phyloP scores from a whole-genome alignment of 345 rosid species.

The Stellera chamaejasme region DNA sequence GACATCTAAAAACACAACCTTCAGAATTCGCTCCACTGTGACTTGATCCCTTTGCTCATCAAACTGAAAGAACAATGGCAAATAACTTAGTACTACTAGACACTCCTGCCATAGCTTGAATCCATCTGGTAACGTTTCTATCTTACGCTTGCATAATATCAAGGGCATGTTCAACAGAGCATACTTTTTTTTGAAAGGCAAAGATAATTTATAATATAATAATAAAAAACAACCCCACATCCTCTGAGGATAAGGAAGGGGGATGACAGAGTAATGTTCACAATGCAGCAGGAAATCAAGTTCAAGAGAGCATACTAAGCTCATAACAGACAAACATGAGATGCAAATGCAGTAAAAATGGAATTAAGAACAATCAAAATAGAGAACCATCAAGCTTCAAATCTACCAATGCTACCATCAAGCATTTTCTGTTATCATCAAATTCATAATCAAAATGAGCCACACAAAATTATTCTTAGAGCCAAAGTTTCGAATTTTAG shows the following conservation, averaged over 20 bases:
- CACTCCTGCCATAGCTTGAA: neutral
- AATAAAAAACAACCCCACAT: constrained; percentile 1
- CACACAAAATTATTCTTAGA: too few relatives aligned
- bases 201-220: neutral
- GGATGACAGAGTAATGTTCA: neutral
- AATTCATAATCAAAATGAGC: too few relatives aligned
- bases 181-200: neutral
- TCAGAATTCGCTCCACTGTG: constrained; percentile 62
- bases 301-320: neutral
- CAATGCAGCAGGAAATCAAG: neutral
- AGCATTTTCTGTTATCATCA: too few relatives aligned
- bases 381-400: too few relatives aligned
- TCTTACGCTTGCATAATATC: neutral
- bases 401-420: too few relatives aligned
- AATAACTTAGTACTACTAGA: neutral
- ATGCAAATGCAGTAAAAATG: too few relatives aligned
- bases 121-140: neutral
- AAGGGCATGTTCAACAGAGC: neutral
- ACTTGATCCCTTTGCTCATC: constrained; percentile 93
- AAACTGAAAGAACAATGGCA: constrained; percentile 43
- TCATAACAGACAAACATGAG: neutral
- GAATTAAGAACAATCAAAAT: too few relatives aligned
- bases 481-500: too few relatives aligned
- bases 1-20: constrained; percentile 70
- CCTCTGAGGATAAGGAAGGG: neutral